Percentiles rank a stretch among this genome's conserved stretches.
Evolutionary conservation across 116 monocot genomes (phyloP).

Genomic region (Dioscorea cayenensis): DNA sequence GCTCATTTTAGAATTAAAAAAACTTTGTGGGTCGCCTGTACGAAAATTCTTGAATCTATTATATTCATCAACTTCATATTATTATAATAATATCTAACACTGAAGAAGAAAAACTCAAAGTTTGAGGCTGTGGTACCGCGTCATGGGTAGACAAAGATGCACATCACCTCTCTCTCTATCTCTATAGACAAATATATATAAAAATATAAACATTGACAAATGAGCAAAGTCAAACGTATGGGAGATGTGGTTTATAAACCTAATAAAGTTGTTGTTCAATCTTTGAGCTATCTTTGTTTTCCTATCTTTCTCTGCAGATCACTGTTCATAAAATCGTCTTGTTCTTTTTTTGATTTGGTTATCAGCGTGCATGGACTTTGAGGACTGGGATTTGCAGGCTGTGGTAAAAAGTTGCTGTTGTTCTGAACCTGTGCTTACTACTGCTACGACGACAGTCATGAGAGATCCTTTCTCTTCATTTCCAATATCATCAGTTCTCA

Average conservation of each 20-base stretch:
- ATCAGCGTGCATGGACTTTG: background rate
- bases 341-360: background rate
- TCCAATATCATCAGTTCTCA: background rate
- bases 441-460: background rate
- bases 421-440: background rate
- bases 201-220: background rate
- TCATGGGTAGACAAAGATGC: background rate
- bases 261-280: background rate
- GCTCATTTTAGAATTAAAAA: too few relatives aligned
- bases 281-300: background rate
- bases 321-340: background rate
- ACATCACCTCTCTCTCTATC: background rate
- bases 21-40: too few relatives aligned
- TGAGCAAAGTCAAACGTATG: background rate
- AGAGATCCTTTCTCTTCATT: constrained; percentile 17
- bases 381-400: constrained; percentile 61
- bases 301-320: background rate
- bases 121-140: background rate
- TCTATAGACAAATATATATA: background rate
- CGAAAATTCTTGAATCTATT: too few relatives aligned
- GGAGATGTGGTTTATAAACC: background rate
- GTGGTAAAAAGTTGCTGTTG: constrained; percentile 47
- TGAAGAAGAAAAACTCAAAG: background rate
- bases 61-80: too few relatives aligned
- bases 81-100: too few relatives aligned